Base-by-base conservation (phyloP, 2,329 filamentous ascomycete species). In the Teratosphaeria gauchensis region DNA sequence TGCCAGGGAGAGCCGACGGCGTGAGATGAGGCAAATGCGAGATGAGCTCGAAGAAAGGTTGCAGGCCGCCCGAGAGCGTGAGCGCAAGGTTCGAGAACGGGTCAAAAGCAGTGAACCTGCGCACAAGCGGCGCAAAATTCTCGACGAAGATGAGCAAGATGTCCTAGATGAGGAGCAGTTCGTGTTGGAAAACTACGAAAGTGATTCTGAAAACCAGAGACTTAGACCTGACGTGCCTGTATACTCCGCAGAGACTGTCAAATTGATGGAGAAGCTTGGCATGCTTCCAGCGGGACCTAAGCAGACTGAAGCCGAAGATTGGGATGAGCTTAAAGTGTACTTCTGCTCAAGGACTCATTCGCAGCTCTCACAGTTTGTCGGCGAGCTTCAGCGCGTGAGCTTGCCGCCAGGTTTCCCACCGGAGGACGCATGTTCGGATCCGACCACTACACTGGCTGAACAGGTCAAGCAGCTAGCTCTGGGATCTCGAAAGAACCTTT, bases 261-360 rank as follows among this genome's bases (percentile, higher is more conserved):
- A 85, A 31, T 74, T 94, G 53, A 82, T 96, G 74, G 82, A 87
- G 58, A 86, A 83, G 64, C 68, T 80, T 7, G 77, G 77, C 0
- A 73, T 76, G 62, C 65, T 69, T 16, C 55, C n/a, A 32, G 57
- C 71, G 16, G 75, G 78, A 7, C 76, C 81, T 8, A 51, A 58
- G 7, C 54, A 56, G 9, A 48, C 33, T 1, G 75, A 79, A 5
- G 73, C 78, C n/a, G 77, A 82, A 42, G 72, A 80, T 7, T 78
- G 83, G 12, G 84, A 90, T 57, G 84, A 87, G 63, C 78, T 88
- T 55, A 95, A 92, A 79, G 89, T 96, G 56, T 95, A 89, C 73
- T 96, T 92, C 74, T 94, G 91, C 58, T 96, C 92, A 7, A 83
- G 92, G 69, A 96, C 92, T 1, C 92, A 96, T 72, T 96, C 92